These are phyloP conservation scores for Lepiota subincarnata DNA, from an alignment of 768 basidiomycete genomes.

Conservation along the genomic window DNA sequence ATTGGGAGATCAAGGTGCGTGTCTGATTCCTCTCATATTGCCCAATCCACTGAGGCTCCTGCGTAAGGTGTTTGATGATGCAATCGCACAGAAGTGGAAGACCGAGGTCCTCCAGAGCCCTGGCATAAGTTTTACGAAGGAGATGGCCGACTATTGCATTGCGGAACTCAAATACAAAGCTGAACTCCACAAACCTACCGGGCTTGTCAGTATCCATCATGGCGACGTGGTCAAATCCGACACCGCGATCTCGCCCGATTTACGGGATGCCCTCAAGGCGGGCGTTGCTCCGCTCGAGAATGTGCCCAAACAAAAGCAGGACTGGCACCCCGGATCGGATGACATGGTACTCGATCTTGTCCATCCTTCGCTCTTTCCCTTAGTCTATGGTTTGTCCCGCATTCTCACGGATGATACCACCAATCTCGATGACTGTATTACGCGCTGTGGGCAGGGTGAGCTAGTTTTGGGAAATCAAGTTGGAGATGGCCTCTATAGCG, in stretches of 20 bases:
- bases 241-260: constrained; percentile 19
- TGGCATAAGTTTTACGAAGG: constrained; percentile 12
- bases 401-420: constrained; percentile 8
- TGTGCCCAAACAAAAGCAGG: constrained; percentile 26
- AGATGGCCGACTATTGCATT: constrained; percentile 18
- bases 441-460: constrained; percentile 13
- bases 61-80: constrained; percentile 15
- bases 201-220: constrained; percentile 13
- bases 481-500: constrained; percentile 12
- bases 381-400: constrained; percentile 28
- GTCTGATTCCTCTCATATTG: neutral
- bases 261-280: constrained; percentile 17
- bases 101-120: constrained; percentile 7
- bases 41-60: neutral
- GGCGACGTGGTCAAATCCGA: constrained; percentile 22
- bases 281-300: constrained; percentile 28
- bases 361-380: constrained; percentile 37
- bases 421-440: constrained; percentile 13
- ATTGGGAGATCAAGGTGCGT: constrained; percentile 29
- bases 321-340: constrained; percentile 43
- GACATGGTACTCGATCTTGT: constrained; percentile 39
- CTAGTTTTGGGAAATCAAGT: neutral
- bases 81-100: constrained; percentile 16
- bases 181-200: constrained; percentile 4
- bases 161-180: constrained; percentile 19